Evolutionary conservation across 106 monocot species (phyloP).

Genomic region (Apostasia ramifera): DNA sequence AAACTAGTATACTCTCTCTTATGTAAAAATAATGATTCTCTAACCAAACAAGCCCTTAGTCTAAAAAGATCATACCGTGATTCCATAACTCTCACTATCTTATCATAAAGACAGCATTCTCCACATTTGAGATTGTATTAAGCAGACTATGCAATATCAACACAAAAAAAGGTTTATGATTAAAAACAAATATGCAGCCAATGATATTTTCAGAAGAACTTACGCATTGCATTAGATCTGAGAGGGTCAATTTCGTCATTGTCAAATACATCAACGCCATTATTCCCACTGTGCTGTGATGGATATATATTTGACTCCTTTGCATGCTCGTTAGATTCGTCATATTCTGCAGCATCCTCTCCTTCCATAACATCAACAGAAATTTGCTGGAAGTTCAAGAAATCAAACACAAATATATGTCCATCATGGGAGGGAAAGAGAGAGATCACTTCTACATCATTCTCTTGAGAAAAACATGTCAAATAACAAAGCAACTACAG

Average conservation of each 20-base stretch:
- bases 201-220: slow-evolving; percentile 16
- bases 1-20: too few relatives aligned
- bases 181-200: neutral
- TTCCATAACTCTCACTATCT: too few relatives aligned
- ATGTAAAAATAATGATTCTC: too few relatives aligned
- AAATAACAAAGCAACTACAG: too few relatives aligned
- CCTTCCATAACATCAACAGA: slow-evolving; percentile 22
- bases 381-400: slow-evolving; percentile 20
- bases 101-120: too few relatives aligned
- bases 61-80: too few relatives aligned
- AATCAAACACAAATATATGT: neutral
- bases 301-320: slow-evolving; percentile 7
- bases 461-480: too few relatives aligned
- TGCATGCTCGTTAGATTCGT: slow-evolving; percentile 13
- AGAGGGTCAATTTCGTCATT: slow-evolving; percentile 68
- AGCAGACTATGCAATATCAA: neutral
- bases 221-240: slow-evolving; percentile 87
- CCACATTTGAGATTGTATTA: too few relatives aligned
- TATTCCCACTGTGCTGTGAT: slow-evolving; percentile 8
- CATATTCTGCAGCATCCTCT: slow-evolving; percentile 13
- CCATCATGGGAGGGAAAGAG: neutral
- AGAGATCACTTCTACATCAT: neutral
- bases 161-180: neutral
- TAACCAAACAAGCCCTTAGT: too few relatives aligned
- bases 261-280: slow-evolving; percentile 53